Conservation (phyloP, 2,329 filamentous ascomycete species). For the Tolypocladium nubicola region DNA sequence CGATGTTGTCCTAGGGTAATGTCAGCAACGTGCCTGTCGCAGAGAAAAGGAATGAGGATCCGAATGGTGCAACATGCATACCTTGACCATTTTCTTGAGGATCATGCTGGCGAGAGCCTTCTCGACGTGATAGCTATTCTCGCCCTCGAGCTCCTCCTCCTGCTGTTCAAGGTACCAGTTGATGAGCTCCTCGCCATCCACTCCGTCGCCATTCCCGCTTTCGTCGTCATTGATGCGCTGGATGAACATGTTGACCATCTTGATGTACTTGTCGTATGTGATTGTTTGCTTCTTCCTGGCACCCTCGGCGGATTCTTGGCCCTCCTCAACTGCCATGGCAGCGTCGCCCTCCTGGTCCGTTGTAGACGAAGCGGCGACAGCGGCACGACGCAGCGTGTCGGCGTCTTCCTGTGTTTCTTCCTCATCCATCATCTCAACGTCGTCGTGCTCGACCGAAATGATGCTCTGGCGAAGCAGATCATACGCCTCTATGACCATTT, state of each 20-base stretch:
- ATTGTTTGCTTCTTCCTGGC: constrained; percentile 66
- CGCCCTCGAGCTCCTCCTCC: constrained; percentile 68
- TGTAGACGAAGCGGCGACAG: constrained; percentile 26
- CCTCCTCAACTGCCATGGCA: constrained; percentile 27
- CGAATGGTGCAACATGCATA: constrained; percentile 30
- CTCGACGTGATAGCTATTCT: constrained; percentile 74
- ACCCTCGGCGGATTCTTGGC: constrained; percentile 24
- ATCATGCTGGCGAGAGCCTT: constrained; percentile 69
- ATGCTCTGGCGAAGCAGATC: constrained; percentile 88
- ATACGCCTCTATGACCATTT: constrained; percentile 86
- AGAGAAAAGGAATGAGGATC: not conserved
- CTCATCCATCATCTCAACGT: constrained; percentile 83
- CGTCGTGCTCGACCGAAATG: constrained; percentile 95
- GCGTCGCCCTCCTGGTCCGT: constrained; percentile 36
- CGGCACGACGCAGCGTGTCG: constrained; percentile 30
- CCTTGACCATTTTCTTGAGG: constrained; percentile 91
- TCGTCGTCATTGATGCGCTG: constrained; percentile 79
- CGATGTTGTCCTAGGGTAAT: constrained; percentile 66
- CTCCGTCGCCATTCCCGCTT: constrained; percentile 62
- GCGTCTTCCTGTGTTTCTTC: constrained; percentile 40
- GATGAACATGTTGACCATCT: constrained; percentile 79
- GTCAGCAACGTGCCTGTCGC: constrained; percentile 13
- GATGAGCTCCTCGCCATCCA: constrained; percentile 71
- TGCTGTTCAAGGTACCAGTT: constrained; percentile 89
- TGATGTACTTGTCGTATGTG: constrained; percentile 89